These are phyloP conservation scores for Hygrophoropsis aurantiaca DNA, from an alignment of 768 basidiomycete species.

Conservation along the genomic window DNA sequence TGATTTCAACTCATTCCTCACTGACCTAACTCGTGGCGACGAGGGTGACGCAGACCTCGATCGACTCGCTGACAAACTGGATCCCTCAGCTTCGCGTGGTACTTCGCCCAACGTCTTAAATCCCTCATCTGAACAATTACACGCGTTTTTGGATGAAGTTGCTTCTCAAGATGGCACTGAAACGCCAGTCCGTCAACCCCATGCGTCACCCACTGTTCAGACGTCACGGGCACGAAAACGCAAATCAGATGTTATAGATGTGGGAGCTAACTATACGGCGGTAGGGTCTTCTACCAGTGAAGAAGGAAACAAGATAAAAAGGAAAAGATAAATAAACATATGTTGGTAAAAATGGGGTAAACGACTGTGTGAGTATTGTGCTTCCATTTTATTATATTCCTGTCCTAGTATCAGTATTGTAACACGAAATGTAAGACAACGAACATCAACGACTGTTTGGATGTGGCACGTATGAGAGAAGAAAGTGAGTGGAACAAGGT, in stretches of 20 bases:
- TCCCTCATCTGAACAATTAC: slow-evolving; percentile 35
- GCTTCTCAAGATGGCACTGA: slow-evolving; percentile 30
- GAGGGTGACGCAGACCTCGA: slow-evolving; percentile 28
- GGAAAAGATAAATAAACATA: slow-evolving; percentile 24
- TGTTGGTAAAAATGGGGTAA: too few relatives aligned
- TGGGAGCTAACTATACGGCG: neutral
- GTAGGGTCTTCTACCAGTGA: neutral
- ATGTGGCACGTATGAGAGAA: neutral
- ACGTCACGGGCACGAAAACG: slow-evolving; percentile 32
- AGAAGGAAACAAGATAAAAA: slow-evolving; percentile 19
- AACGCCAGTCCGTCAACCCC: neutral
- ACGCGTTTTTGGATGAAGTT: slow-evolving; percentile 45
- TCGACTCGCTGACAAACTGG: slow-evolving; percentile 31
- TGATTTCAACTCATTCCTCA: slow-evolving; percentile 41
- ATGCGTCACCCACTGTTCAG: neutral
- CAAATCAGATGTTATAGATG: slow-evolving; percentile 37
- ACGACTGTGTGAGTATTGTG: too few relatives aligned
- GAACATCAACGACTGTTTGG: neutral
- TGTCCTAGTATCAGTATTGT: too few relatives aligned
- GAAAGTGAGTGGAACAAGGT: neutral
- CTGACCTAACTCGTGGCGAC: slow-evolving; percentile 34
- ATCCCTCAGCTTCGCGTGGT: slow-evolving; percentile 29
- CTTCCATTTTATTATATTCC: too few relatives aligned
- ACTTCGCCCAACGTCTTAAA: slow-evolving; percentile 25
- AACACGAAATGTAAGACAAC: neutral